Percentiles rank a stretch among this genome's conserved stretches.
These are phyloP conservation scores for Termitomyces sp. DNA, from an alignment of 1,284 basidiomycete species.

Conservation along the genomic window DNA sequence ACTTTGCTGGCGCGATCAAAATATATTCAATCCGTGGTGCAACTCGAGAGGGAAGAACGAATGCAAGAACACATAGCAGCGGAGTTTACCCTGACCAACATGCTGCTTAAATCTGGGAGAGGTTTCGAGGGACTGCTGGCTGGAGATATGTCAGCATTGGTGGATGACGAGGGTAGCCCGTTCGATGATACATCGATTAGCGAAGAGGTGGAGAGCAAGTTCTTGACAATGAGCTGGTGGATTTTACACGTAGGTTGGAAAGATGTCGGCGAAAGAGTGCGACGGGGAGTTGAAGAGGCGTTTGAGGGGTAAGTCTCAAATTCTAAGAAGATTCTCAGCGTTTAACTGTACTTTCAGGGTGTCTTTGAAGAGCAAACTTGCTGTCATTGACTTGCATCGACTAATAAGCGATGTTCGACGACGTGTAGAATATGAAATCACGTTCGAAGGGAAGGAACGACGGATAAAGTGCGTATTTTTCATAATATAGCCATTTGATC, in stretches of 20 bases:
- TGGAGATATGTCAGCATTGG: constrained; percentile 11
- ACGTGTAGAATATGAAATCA: constrained; percentile 67
- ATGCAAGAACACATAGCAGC: constrained; percentile 42
- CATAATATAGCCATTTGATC: constrained; percentile 34
- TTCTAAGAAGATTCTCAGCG: neutral
- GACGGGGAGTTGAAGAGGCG: constrained; percentile 71
- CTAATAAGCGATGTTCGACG: constrained; percentile 68
- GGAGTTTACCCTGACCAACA: constrained; percentile 32
- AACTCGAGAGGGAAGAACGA: constrained; percentile 59
- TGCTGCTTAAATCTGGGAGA: constrained; percentile 26
- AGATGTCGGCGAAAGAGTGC: constrained; percentile 68
- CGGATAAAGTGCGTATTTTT: constrained; percentile 44
- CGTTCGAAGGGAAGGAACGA: constrained; percentile 56
- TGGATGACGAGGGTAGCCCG: constrained; percentile 18
- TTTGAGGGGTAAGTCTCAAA: constrained; percentile 60
- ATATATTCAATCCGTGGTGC: constrained; percentile 70
- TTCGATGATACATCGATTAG: constrained; percentile 29
- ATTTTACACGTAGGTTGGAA: constrained; percentile 87
- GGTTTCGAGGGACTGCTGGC: constrained; percentile 21
- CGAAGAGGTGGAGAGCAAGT: constrained; percentile 70
- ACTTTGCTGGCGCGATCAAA: constrained; percentile 78
- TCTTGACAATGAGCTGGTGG: constrained; percentile 88
- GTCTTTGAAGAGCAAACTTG: constrained; percentile 72
- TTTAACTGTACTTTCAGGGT: constrained; percentile 43
- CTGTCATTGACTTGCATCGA: constrained; percentile 60